Conservation (phyloP, 1,284 basidiomycete species). For the Irpex lacteus region DNA sequence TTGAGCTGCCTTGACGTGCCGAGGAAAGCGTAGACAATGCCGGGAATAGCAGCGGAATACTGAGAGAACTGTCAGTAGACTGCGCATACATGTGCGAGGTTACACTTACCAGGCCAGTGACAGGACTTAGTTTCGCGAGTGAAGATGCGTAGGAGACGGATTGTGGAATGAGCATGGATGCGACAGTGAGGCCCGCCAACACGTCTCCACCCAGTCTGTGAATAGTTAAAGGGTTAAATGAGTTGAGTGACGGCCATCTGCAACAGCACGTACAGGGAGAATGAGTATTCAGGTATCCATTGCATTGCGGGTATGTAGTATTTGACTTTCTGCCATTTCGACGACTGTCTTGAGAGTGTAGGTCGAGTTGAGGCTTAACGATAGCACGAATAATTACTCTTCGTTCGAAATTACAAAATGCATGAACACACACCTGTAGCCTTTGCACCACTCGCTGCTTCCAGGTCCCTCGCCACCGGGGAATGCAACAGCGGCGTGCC, state of each 20-base stretch:
- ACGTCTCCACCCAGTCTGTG: slow-evolving; percentile 77
- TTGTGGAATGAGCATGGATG: slow-evolving; percentile 89
- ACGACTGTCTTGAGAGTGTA: slow-evolving; percentile 17
- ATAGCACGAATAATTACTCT: background rate
- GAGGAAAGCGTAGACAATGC: slow-evolving; percentile 80
- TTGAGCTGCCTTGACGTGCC: slow-evolving; percentile 82
- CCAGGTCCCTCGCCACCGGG: slow-evolving; percentile 13
- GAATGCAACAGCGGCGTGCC: slow-evolving; percentile 19
- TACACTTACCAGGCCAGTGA: slow-evolving; percentile 75
- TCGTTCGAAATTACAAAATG: background rate
- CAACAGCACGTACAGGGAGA: slow-evolving; percentile 54
- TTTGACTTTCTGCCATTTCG: slow-evolving; percentile 34
- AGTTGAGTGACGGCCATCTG: background rate
- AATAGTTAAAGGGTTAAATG: background rate
- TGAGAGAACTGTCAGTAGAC: slow-evolving; percentile 22
- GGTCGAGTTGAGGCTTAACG: background rate
- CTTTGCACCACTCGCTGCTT: slow-evolving; percentile 10
- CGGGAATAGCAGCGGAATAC: slow-evolving; percentile 81
- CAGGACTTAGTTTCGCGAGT: slow-evolving; percentile 78
- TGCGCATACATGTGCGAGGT: background rate
- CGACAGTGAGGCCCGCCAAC: slow-evolving; percentile 83
- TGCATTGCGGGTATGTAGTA: slow-evolving; percentile 71
- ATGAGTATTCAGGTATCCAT: slow-evolving; percentile 85
- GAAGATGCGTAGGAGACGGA: slow-evolving; percentile 91
- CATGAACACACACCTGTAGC: slow-evolving; percentile 1